Evolutionary conservation across 1,139 yeast genomes (phyloP), one percentile per base, ranked within the genome.

Genomic region (Candida sp.): DNA sequence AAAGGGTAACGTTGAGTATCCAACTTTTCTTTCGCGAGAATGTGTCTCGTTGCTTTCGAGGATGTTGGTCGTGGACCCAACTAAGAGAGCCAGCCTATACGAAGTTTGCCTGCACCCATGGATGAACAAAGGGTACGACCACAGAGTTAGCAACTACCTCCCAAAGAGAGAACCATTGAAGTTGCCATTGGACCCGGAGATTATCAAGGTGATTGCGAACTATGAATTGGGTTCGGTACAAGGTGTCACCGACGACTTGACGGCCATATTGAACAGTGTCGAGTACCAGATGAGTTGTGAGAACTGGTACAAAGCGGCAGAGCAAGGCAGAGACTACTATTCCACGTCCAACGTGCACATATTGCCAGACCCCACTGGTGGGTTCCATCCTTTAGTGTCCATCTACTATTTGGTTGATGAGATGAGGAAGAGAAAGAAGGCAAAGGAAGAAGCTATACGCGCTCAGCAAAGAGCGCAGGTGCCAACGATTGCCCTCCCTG

Each of bases 61-160:
- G 64, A 96, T 94, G 98, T 80, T 94, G 59, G 97, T 94, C 54
- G 99, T 96, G 32, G 93, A 94, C n/a, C 96, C 98, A 5, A 62
- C 73, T 3, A 85, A 85, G 55, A 84, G 99, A 63, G 97, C 97
- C 1, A 70, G 88, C 0, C 75, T 96, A 54, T 77, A 80, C 51
- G 97, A 92, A 63, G 90, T 94, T 6, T 80, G 89, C 59, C 78
- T 82, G 54, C 99, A 94, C 62, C 98, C 97, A 3, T 94, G 99
- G 99, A 88, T 96, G 91, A 81, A 80, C 54, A 86, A 87, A 65
- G 98, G 98, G 17, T 92, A 84, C 64, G 97, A 92, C 53, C 82
- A 81, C 44, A 81, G 87, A 0, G 86, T 90, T 3, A 81, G 86
- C 5, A 85, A 86, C 46, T 88, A 86, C 65, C 70, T 94, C 37